Evolutionary conservation across 192 early-diverging fungal genomes (phyloP).

Genomic region (Coemansia asiatica): DNA sequence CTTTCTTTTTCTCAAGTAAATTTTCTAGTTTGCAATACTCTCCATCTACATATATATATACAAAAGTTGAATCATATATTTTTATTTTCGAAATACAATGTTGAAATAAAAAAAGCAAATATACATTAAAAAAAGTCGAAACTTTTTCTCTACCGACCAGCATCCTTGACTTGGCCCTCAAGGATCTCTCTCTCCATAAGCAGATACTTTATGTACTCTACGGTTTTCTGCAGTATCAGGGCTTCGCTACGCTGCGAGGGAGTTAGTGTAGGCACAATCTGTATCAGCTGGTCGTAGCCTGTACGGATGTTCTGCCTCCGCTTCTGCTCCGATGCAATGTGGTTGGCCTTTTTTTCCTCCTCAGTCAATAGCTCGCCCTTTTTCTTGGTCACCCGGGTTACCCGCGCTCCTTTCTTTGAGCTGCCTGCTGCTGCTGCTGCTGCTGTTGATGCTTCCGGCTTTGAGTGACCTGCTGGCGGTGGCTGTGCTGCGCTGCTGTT

Average conservation of each 20-base stretch:
- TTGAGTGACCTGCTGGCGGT: not conserved
- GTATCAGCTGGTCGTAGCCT: constrained; percentile 87
- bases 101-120: not conserved
- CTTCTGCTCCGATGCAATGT: constrained; percentile 94
- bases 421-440: constrained; percentile 4
- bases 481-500: not conserved
- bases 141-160: not conserved
- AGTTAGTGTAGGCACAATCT: constrained; percentile 81
- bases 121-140: not conserved
- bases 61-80: too few relatives aligned
- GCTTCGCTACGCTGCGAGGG: constrained; percentile 83
- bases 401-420: constrained; percentile 6
- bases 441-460: not conserved
- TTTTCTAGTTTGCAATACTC: too few relatives aligned
- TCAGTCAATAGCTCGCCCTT: constrained; percentile 79
- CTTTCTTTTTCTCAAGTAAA: too few relatives aligned
- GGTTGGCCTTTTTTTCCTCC: constrained; percentile 90
- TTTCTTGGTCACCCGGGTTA: constrained; percentile 34
- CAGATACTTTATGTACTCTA: constrained; percentile 74
- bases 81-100: not conserved
- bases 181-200: constrained; percentile 57
- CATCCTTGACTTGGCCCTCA: constrained; percentile 47
- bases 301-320: constrained; percentile 86
- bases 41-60: too few relatives aligned
- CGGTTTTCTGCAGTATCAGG: constrained; percentile 81